Percentiles rank a stretch among this genome's conserved stretches.
Evolutionary conservation across 208 protist genomes (phyloP).

Genomic region (Lotmaria passim): DNA sequence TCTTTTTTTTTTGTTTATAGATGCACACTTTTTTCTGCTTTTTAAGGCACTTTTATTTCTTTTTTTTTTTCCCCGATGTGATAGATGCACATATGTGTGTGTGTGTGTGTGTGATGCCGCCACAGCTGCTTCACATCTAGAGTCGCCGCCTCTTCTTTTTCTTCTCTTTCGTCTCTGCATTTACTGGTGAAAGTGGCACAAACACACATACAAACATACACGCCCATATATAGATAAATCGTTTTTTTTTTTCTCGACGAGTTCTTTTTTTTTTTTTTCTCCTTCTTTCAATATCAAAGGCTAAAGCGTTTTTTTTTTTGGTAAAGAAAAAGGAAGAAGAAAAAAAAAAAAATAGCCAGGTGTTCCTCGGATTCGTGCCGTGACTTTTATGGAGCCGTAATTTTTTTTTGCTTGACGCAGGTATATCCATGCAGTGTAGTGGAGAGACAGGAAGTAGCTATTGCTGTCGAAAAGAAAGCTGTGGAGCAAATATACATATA

Average conservation of each 20-base stretch:
- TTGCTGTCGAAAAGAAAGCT: too few relatives aligned
- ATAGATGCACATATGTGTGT: slow-evolving; percentile 2
- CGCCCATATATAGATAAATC: background rate
- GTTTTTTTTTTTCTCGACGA: background rate
- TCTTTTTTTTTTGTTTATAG: background rate
- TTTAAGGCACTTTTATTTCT: too few relatives aligned
- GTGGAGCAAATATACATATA: too few relatives aligned
- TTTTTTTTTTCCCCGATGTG: background rate
- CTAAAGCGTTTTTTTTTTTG: background rate
- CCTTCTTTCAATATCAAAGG: background rate
- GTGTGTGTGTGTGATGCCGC: background rate
- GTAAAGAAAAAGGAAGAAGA: background rate
- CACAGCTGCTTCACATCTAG: too few relatives aligned
- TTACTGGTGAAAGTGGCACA: too few relatives aligned
- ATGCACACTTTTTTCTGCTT: slow-evolving; percentile 8
- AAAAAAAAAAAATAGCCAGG: too few relatives aligned
- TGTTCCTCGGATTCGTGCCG: too few relatives aligned
- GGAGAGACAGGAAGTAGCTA: too few relatives aligned
- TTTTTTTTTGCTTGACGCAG: too few relatives aligned
- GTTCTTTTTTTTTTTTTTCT: too few relatives aligned
- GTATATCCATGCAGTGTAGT: too few relatives aligned
- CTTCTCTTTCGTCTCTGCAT: background rate
- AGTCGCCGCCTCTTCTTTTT: slow-evolving; percentile 13
- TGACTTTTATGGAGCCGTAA: too few relatives aligned
- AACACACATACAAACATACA: slow-evolving; percentile 22